phyloP scores from a whole-genome alignment of 1,284 basidiomycete species.

The Abortiporus biennis region DNA sequence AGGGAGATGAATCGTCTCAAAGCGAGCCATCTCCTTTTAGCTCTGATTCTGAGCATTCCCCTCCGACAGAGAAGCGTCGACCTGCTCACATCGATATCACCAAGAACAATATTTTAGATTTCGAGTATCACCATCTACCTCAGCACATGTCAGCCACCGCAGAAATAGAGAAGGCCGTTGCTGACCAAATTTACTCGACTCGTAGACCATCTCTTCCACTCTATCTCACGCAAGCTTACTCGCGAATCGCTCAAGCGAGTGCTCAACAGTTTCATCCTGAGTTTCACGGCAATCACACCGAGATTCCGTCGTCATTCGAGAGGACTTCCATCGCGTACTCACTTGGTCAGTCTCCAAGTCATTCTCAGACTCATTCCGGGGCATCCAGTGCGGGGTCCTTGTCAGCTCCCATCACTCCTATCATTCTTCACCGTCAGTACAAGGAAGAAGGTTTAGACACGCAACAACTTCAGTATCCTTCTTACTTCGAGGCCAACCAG shows the following conservation, averaged over 20 bases:
- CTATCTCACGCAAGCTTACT: slow-evolving; percentile 17
- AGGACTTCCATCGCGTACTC: too few species aligned
- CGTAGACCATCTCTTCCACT: slow-evolving; percentile 14
- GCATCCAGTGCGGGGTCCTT: background rate
- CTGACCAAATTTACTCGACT: slow-evolving; percentile 7
- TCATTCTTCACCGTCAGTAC: too few species aligned
- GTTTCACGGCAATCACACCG: too few species aligned
- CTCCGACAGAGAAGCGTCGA: background rate
- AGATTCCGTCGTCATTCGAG: too few species aligned
- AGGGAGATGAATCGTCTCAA: background rate
- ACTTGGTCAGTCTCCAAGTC: too few species aligned
- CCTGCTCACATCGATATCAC: slow-evolving; percentile 1
- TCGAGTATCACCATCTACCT: background rate
- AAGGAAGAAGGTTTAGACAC: background rate
- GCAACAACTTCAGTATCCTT: background rate
- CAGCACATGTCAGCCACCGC: slow-evolving; percentile 3
- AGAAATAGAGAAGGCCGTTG: slow-evolving; percentile 2
- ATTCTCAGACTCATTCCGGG: background rate
- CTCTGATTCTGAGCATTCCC: slow-evolving; percentile 1
- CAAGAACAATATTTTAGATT: background rate
- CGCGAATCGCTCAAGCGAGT: background rate
- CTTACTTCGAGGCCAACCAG: background rate
- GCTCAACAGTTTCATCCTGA: too few species aligned
- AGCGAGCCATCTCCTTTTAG: background rate
- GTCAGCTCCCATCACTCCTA: slow-evolving; percentile 3